Conservation (phyloP, 139 green algal species). For the Auxenochlorella pyrenoidosa region DNA sequence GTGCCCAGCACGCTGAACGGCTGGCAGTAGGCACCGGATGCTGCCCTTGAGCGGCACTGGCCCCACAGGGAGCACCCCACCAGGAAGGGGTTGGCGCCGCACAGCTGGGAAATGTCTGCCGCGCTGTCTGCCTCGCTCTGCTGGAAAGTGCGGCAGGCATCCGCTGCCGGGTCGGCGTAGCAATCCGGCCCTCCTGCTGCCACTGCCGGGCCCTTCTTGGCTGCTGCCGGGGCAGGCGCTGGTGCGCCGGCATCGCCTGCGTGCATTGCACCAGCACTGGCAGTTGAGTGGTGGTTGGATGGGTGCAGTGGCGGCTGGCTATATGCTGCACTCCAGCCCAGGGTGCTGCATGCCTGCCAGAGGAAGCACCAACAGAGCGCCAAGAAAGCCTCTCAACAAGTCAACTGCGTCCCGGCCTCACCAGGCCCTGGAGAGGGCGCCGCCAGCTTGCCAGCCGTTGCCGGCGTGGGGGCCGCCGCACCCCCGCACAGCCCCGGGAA, state of each 20-base stretch:
- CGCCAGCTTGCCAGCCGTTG: too few species aligned
- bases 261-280: too few species aligned
- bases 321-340: not conserved
- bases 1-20: conserved; percentile 36
- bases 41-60: conserved; percentile 1
- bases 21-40: conserved; percentile 32
- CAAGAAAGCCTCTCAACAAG: too few species aligned
- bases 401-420: not conserved
- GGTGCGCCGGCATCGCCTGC: not conserved
- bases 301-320: too few species aligned
- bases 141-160: conserved; percentile 16
- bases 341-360: too few species aligned
- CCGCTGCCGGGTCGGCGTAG: conserved; percentile 19
- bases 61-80: conserved; percentile 42
- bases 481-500: conserved; percentile 3
- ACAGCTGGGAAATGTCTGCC: conserved; percentile 27
- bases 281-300: too few species aligned
- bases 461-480: not conserved
- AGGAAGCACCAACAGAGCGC: too few species aligned
- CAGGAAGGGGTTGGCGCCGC: conserved; percentile 38
- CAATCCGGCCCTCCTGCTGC: not conserved
- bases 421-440: not conserved
- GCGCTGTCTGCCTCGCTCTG: not conserved
- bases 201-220: too few species aligned
- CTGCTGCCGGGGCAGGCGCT: not conserved